phyloP scores from a whole-genome alignment of 352 stramenopile species.

The Peronosclerospora sorghi region DNA sequence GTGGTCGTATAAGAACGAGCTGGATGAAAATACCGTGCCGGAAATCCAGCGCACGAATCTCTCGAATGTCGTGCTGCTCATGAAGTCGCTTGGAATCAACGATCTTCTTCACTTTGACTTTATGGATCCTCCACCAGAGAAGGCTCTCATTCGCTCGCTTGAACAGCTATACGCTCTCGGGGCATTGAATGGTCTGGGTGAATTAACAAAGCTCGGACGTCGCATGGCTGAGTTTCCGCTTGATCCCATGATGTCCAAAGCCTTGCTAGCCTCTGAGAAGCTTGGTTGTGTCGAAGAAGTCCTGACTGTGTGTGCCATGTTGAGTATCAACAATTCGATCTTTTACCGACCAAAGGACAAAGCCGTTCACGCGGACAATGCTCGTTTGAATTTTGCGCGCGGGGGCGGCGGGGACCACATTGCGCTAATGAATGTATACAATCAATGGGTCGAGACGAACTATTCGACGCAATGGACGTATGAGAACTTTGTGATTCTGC shows the following conservation, averaged over 20 bases:
- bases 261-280: constrained; percentile 85
- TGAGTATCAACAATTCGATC: constrained; percentile 96
- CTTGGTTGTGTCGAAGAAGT: constrained; percentile 90
- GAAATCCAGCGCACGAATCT: constrained; percentile 96
- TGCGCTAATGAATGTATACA: constrained; percentile 94
- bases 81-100: constrained; percentile 99
- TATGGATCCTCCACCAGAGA: constrained; percentile 97
- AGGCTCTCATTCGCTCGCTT: constrained; percentile 96
- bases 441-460: constrained; percentile 96
- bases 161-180: constrained; percentile 98
- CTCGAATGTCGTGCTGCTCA: constrained; percentile 94
- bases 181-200: constrained; percentile 96
- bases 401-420: constrained; percentile 97
- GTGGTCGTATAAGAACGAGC: constrained; percentile 98
- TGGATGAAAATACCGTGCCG: constrained; percentile 97
- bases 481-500: constrained; percentile 95
- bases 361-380: constrained; percentile 96
- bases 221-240: constrained; percentile 94
- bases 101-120: constrained; percentile 99
- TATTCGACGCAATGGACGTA: constrained; percentile 95
- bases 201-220: constrained; percentile 94
- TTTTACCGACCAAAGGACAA: constrained; percentile 99
- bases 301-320: constrained; percentile 96
- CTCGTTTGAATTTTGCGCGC: constrained; percentile 95
- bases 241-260: constrained; percentile 93